These are phyloP conservation scores for Phlebiopsis gigantea DNA, from an alignment of 768 basidiomycete genomes.

Conservation along the genomic window DNA sequence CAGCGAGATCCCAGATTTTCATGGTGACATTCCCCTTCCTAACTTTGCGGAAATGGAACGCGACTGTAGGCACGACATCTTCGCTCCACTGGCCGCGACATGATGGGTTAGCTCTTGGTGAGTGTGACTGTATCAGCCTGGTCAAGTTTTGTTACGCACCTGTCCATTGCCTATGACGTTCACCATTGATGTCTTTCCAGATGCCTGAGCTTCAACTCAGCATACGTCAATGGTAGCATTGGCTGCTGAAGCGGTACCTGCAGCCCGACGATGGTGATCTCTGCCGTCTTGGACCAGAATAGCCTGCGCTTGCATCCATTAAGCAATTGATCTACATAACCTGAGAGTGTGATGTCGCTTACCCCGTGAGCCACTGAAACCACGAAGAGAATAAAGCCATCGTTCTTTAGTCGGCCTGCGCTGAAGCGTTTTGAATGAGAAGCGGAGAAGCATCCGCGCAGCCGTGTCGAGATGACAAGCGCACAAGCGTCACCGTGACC, in stretches of 20 bases:
- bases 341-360: slow-evolving; percentile 9
- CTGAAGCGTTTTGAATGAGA: no score
- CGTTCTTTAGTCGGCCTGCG: no score
- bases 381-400: slow-evolving; percentile 43
- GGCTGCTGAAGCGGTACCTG: slow-evolving; percentile 46
- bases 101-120: not conserved
- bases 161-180: slow-evolving; percentile 88
- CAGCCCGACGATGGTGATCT: slow-evolving; percentile 87
- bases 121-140: not conserved
- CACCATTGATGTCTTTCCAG: slow-evolving; percentile 92
- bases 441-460: no score
- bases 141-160: slow-evolving; percentile 30
- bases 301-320: slow-evolving; percentile 36
- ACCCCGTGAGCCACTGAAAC: slow-evolving; percentile 56
- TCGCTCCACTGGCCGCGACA: slow-evolving; percentile 70
- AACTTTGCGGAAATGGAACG: slow-evolving; percentile 87
- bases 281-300: slow-evolving; percentile 84
- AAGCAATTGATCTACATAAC: not conserved
- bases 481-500: no score
- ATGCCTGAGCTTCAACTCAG: slow-evolving; percentile 50
- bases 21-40: slow-evolving; percentile 86
- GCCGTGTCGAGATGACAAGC: no score
- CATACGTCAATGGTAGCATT: not conserved
- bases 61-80: slow-evolving; percentile 94
- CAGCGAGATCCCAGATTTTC: slow-evolving; percentile 95